These are phyloP conservation scores for Tilletia setariae DNA, from an alignment of 1,284 basidiomycete genomes.

Conservation along the genomic window DNA sequence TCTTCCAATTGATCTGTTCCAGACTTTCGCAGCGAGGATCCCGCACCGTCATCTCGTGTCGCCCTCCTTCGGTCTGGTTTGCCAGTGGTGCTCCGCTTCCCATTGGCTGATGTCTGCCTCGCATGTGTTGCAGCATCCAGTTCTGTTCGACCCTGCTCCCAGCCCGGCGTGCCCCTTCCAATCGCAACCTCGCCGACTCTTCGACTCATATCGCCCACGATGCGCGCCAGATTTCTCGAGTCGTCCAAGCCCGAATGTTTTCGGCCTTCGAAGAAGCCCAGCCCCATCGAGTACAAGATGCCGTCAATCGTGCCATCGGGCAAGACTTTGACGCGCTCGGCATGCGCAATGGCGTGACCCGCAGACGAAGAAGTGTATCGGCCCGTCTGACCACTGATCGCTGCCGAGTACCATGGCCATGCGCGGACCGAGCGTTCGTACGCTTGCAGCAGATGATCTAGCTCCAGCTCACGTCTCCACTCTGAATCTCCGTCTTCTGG, in stretches of 20 bases:
- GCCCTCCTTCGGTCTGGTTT: too few species aligned
- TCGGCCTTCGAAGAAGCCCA: constrained; percentile 53
- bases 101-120: neutral
- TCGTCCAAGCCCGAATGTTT: constrained; percentile 59
- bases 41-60: neutral
- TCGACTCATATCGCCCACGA: constrained; percentile 25
- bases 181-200: constrained; percentile 6
- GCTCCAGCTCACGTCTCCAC: constrained; percentile 5
- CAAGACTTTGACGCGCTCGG: constrained; percentile 12
- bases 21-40: neutral
- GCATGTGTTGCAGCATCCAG: constrained; percentile 1
- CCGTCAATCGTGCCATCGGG: constrained; percentile 34
- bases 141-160: constrained; percentile 4
- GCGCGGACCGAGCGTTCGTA: constrained; percentile 11
- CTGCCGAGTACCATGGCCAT: constrained; percentile 12
- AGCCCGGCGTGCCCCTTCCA: neutral
- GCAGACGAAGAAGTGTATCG: neutral
- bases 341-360: neutral
- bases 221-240: constrained; percentile 56
- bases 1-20: neutral
- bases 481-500: neutral
- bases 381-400: constrained; percentile 12
- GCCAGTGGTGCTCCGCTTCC: neutral
- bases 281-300: constrained; percentile 30
- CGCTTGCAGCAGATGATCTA: neutral